These are phyloP conservation scores for Tricholoma terreum DNA, from an alignment of 768 basidiomycete species.

Conservation along the genomic window DNA sequence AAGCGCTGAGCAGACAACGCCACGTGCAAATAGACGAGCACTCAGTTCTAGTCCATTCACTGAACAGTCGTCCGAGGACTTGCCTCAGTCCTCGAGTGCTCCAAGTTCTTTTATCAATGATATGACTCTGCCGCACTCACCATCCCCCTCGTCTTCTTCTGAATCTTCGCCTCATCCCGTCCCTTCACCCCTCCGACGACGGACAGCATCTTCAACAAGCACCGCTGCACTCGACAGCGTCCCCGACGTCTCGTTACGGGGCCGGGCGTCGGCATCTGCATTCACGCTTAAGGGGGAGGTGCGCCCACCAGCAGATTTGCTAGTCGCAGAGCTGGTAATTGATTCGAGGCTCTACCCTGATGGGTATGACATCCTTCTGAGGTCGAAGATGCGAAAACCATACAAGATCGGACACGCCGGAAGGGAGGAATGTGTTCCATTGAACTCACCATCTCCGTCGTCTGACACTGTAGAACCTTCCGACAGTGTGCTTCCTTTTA, in stretches of 20 bases:
- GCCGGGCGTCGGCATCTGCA: slow-evolving; percentile 50
- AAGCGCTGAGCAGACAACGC: slow-evolving; percentile 33
- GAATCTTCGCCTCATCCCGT: slow-evolving; percentile 23
- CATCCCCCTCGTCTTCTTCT: slow-evolving; percentile 12
- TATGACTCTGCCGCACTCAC: neutral
- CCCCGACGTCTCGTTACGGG: slow-evolving; percentile 20
- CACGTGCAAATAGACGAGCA: slow-evolving; percentile 39
- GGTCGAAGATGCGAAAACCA: slow-evolving; percentile 40
- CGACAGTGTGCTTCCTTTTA: slow-evolving; percentile 46
- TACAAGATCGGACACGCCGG: slow-evolving; percentile 20
- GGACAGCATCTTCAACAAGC: slow-evolving; percentile 30
- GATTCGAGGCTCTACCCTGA: slow-evolving; percentile 78
- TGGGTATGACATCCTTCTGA: slow-evolving; percentile 60
- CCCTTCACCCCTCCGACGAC: slow-evolving; percentile 24
- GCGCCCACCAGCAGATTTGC: slow-evolving; percentile 59
- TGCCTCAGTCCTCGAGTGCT: neutral
- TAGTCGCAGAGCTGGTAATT: slow-evolving; percentile 76
- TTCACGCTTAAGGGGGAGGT: slow-evolving; percentile 65
- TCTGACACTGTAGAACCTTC: slow-evolving; percentile 9
- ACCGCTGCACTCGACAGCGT: slow-evolving; percentile 13
- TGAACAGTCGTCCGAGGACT: neutral
- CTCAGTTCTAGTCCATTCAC: slow-evolving; percentile 24
- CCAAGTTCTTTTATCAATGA: neutral
- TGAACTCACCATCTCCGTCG: slow-evolving; percentile 10
- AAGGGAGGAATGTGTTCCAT: slow-evolving; percentile 31